Percentiles rank a stretch among this genome's conserved stretches.
phyloP scores from a whole-genome alignment of 2,329 filamentous ascomycete species.

The Fusarium praegraminearum region DNA sequence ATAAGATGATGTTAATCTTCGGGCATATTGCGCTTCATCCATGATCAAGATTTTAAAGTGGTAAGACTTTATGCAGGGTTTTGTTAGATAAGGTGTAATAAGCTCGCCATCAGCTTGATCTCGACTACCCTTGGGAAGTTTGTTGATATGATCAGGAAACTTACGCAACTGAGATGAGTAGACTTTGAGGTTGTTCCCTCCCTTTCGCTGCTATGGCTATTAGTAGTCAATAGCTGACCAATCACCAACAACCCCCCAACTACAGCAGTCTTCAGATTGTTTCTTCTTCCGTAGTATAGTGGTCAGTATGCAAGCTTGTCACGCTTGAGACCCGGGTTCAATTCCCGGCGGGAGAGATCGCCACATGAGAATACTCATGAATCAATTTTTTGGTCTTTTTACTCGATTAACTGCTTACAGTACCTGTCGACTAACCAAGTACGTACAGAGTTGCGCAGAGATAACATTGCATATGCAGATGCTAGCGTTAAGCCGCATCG shows the following conservation, averaged over 20 bases:
- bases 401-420: no score
- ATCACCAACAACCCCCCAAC: neutral
- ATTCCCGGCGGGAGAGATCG: slow-evolving; percentile 48
- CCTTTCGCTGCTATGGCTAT: neutral
- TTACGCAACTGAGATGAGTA: no score
- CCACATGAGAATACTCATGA: slow-evolving; percentile 32
- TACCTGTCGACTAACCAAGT: no score
- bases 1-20: no score
- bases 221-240: neutral
- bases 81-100: no score
- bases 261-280: neutral
- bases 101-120: no score
- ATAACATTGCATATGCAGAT: slow-evolving; percentile 1
- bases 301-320: slow-evolving; percentile 51
- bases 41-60: no score
- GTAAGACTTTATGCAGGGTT: no score
- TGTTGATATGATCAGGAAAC: no score
- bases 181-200: no score
- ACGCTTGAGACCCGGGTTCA: slow-evolving; percentile 50
- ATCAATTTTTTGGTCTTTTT: slow-evolving; percentile 27
- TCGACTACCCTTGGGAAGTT: no score
- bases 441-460: neutral
- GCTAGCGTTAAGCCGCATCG: slow-evolving; percentile 2
- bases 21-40: no score
- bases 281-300: slow-evolving; percentile 52